Percentiles rank a stretch among this genome's conserved stretches.
Conservation (phyloP, 768 basidiomycete genomes). For the Saitozyma sp. region DNA sequence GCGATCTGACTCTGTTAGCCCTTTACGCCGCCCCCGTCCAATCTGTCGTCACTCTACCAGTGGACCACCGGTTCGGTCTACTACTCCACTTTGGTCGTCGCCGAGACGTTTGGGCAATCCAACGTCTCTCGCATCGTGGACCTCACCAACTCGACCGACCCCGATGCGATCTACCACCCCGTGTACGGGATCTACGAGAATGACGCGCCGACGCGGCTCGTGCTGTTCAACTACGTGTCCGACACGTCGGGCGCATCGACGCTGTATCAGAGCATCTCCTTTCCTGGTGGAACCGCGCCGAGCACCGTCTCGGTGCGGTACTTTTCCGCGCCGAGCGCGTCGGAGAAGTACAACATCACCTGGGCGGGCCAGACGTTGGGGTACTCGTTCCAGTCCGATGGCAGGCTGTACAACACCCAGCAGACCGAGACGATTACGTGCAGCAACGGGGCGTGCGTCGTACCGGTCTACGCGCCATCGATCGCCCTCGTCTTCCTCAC, state of each 20-base stretch:
- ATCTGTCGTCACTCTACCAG: conserved; percentile 61
- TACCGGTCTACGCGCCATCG: conserved; percentile 69
- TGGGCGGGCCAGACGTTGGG: conserved; percentile 73
- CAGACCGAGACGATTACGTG: conserved; percentile 65
- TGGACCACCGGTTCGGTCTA: conserved; percentile 76
- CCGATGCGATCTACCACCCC: conserved; percentile 61
- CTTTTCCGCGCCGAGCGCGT: conserved; percentile 59
- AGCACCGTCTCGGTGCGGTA: conserved; percentile 55
- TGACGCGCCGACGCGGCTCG: conserved; percentile 63
- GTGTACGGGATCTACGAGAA: conserved; percentile 74
- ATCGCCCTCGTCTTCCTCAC: conserved; percentile 74
- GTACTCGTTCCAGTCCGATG: conserved; percentile 64
- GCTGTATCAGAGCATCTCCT: conserved; percentile 59
- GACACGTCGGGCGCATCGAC: conserved; percentile 63
- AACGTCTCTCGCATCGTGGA: conserved; percentile 69
- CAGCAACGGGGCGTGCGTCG: conserved; percentile 60
- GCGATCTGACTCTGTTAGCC: conserved; percentile 47
- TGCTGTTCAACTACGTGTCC: conserved; percentile 71
- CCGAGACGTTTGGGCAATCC: conserved; percentile 69
- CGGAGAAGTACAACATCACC: conserved; percentile 66
- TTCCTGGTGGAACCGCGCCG: conserved; percentile 54
- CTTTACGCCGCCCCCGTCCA: conserved; percentile 62
- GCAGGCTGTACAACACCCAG: conserved; percentile 62
- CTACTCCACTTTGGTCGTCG: conserved; percentile 69
- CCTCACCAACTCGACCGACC: conserved; percentile 46